These are phyloP conservation scores for Aspergillus niger DNA, from an alignment of 2,329 filamentous ascomycete species.

Conservation along the genomic window DNA sequence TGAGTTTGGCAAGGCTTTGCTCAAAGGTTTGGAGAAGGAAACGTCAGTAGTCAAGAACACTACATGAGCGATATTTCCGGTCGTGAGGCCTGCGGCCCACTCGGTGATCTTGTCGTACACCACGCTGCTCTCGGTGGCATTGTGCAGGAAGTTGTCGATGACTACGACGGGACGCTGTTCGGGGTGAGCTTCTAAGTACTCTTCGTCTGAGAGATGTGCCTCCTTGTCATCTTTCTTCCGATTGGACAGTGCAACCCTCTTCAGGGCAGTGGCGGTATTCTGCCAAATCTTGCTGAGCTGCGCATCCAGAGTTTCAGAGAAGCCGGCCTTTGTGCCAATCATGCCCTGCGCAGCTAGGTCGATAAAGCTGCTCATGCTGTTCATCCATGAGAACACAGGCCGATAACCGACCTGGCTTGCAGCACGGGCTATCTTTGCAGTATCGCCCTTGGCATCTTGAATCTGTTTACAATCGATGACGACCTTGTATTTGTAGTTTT, in stretches of 20 bases:
- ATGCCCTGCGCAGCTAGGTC: conserved; percentile 92
- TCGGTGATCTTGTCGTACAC: conserved; percentile 78
- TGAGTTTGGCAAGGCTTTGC: conserved; percentile 84
- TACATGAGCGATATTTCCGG: conserved; percentile 87
- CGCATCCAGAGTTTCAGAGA: conserved; percentile 87
- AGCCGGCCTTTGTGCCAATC: conserved; percentile 90
- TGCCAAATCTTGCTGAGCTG: conserved; percentile 88
- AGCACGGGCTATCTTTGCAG: conserved; percentile 77
- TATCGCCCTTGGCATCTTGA: conserved; percentile 85
- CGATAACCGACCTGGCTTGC: conserved; percentile 84
- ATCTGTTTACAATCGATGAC: conserved; percentile 92
- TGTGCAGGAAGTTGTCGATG: conserved; percentile 89
- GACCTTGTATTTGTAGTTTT: conserved; percentile 73
- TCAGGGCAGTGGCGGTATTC: conserved; percentile 77
- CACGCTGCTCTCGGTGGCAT: conserved; percentile 66
- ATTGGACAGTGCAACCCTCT: conserved; percentile 70
- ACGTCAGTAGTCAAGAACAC: conserved; percentile 91
- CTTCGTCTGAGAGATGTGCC: conserved; percentile 72
- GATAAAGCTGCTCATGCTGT: conserved; percentile 87
- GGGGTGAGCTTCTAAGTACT: conserved; percentile 86
- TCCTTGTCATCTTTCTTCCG: conserved; percentile 75
- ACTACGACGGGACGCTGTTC: conserved; percentile 81
- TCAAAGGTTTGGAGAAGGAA: conserved; percentile 82
- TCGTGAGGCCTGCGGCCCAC: conserved; percentile 84
- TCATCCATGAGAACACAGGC: conserved; percentile 95